Evolutionary conservation across 2,329 filamentous ascomycete species (phyloP), one percentile per base, ranked within the genome.

Genomic region (Anisogramma anomala): DNA sequence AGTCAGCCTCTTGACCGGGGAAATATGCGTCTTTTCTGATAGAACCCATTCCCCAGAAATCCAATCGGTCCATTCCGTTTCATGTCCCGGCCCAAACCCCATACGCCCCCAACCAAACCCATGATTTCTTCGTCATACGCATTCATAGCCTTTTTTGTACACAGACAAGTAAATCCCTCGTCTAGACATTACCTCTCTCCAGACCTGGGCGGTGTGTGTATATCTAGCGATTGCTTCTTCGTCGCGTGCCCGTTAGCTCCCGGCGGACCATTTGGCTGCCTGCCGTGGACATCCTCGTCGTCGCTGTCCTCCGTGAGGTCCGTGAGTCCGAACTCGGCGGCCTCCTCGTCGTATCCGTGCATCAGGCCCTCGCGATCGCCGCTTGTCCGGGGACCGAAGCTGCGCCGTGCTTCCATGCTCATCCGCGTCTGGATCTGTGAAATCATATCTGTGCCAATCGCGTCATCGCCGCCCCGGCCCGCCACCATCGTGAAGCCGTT

Each of bases 341-440:
- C 71, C 52, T 83, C 78, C 58, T 95, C 78, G 53, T 96, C 89
- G 53, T 94, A 95, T 9, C 79, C 82, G 47, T 82, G 82, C 60
- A 96, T 94, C 18, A 96, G 68, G 4, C 84, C 41, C 84, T 74
- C 52, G 91, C 86, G 27, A 76, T 74, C 46, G 72, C 71, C 43
- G 69, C 75, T 55, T 74, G 75, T 55, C 77, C 76, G 35, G 75
- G 70, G 53, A 43, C 74, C 71, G 11, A 79, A 74, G 51, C 82
- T 91, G 50, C 91, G 72, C 50, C 89, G 73, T 6, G 82, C 72
- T 58, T 96, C 91, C 86, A 98, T 95, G 56, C 85, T 94, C 49
- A 87, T 76, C 45, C 93, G 79, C 14, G 91, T 96, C 55, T 91
- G 84, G 50, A 94, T 75, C 49, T 84, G 84, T 20, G 87, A 86